Evolutionary conservation across 768 basidiomycete genomes (phyloP), one percentile per base, ranked within the genome.

Genomic region (Crassisporium funariophilum): DNA sequence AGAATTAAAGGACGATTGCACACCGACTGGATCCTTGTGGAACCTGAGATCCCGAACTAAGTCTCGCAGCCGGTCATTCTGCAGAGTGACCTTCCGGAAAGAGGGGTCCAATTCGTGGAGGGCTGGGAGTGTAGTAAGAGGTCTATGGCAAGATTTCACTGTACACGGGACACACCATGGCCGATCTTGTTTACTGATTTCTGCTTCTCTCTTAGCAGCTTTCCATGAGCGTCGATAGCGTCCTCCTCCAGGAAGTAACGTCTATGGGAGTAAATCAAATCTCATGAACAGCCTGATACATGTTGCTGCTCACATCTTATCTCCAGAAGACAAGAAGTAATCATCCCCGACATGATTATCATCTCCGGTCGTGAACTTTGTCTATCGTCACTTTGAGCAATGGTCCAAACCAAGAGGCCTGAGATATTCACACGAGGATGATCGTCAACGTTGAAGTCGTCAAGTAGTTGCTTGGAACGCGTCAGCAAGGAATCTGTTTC

Each of bases 101-200:
- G 77, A 71, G 6, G 88, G 86, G 57, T 98, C 95, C 4, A 92
- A 74, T 49, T 88, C 81, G 55, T 97, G 95, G 7, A 99, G 69
- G 2, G 81, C 94, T 92, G 47, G 39, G 44, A 36, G 31, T 16
- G n/a, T 8, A 7, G 25, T 36, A 34, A 12, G 39, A 23, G 16
- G 12, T 17, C 34, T 12, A 24, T 46, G 7, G 40, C 31, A 31
- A 13, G 16, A 40, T 17, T 31, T 16, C 37, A 31, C 13, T 21
- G 10, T 17, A 29, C 3, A 4, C 23, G 33, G 21, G 15, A 52
- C 70, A 45, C 56, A 89, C 91, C 91, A 62, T 93, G 91, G 2
- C 91, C 88, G 50, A 95, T 93, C 79, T 99, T 99, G 69, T 99
- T 99, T 20, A 98, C 88, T 1, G 91, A 83, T 57, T 79, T 82